Conservation (phyloP, 768 basidiomycete genomes). For the Leccinum disarticulatum region DNA sequence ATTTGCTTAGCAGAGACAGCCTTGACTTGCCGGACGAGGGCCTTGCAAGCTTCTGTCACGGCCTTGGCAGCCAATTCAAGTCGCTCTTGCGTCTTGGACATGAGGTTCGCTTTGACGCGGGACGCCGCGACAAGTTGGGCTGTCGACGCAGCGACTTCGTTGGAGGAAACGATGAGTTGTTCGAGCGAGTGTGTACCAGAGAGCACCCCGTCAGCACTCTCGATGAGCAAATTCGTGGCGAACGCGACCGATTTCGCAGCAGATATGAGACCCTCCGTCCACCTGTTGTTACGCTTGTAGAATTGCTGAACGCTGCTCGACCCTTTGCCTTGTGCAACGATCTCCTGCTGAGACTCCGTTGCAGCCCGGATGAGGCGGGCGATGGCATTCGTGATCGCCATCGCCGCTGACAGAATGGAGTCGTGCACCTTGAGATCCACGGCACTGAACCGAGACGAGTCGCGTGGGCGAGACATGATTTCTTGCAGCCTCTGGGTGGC, state of each 20-base stretch:
- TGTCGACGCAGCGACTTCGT: constrained; percentile 95
- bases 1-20: constrained; percentile 83
- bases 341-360: constrained; percentile 97
- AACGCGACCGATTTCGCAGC: constrained; percentile 98
- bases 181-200: constrained; percentile 96
- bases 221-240: constrained; percentile 92
- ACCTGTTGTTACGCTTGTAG: constrained; percentile 99
- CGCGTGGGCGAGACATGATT: constrained; percentile 89
- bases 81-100: constrained; percentile 97
- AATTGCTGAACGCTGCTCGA: constrained; percentile 93
- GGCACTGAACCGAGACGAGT: constrained; percentile 82
- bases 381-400: constrained; percentile 96
- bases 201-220: constrained; percentile 95
- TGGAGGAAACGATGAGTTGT: constrained; percentile 99
- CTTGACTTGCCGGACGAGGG: constrained; percentile 95
- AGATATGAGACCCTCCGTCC: constrained; percentile 98
- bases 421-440: constrained; percentile 97
- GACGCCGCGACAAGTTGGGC: constrained; percentile 98
- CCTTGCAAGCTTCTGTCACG: constrained; percentile 96
- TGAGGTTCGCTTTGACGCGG: constrained; percentile 95
- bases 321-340: constrained; percentile 92
- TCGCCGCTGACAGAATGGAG: constrained; percentile 88
- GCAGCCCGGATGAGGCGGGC: constrained; percentile 93
- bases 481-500: constrained; percentile 89
- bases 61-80: constrained; percentile 96